A percentile compares a stretch with the other conserved stretches of the same genome.
These are phyloP conservation scores for Coemansia sp. DNA, from an alignment of 192 early-diverging fungal genomes.

Conservation along the genomic window DNA sequence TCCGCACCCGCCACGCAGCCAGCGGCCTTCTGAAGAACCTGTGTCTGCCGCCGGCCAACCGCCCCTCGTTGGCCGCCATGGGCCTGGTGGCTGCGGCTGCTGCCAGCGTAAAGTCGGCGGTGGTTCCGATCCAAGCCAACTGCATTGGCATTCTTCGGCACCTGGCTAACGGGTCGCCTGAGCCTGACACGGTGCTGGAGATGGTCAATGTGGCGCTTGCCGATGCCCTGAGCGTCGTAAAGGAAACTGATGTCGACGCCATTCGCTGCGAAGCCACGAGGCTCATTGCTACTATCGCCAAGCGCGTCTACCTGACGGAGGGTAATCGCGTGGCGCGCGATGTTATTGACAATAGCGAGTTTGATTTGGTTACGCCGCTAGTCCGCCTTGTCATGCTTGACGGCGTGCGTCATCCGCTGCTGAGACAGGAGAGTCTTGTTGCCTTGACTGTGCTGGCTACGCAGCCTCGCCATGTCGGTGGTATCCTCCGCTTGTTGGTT, in stretches of 20 bases:
- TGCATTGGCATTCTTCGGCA: slow-evolving; percentile 47
- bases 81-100: slow-evolving; percentile 27
- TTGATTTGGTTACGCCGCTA: slow-evolving; percentile 40
- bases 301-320: slow-evolving; percentile 19
- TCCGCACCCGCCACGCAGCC: slow-evolving; percentile 61
- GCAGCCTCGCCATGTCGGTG: not conserved
- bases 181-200: not conserved
- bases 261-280: slow-evolving; percentile 56
- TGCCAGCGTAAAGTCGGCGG: slow-evolving; percentile 30
- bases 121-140: slow-evolving; percentile 52
- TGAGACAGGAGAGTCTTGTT: slow-evolving; percentile 54
- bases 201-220: slow-evolving; percentile 23
- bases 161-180: slow-evolving; percentile 17
- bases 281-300: slow-evolving; percentile 32
- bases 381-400: slow-evolving; percentile 37
- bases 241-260: slow-evolving; percentile 40
- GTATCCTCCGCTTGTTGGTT: slow-evolving; percentile 22
- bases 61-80: slow-evolving; percentile 17
- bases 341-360: not conserved
- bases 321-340: not conserved
- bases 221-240: slow-evolving; percentile 24
- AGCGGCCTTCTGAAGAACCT: slow-evolving; percentile 72
- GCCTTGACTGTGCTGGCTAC: slow-evolving; percentile 41
- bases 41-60: slow-evolving; percentile 57
- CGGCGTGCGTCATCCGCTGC: slow-evolving; percentile 46